Percentiles rank a stretch among this genome's conserved stretches.
These are phyloP conservation scores for Vararia minispora DNA, from an alignment of 768 basidiomycete genomes.

Conservation along the genomic window DNA sequence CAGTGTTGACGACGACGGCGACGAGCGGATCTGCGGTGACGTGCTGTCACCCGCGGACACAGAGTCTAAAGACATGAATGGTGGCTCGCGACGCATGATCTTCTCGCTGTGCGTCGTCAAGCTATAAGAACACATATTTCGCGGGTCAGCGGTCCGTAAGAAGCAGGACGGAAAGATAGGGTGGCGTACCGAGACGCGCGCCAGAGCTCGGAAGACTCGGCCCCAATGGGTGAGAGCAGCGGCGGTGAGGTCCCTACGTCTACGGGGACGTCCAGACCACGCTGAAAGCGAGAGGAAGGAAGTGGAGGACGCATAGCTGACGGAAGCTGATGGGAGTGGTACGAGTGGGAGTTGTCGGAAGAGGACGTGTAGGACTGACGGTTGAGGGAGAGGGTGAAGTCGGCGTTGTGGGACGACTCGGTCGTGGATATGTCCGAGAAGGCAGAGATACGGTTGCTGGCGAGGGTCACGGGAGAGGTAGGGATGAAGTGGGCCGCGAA, in stretches of 20 bases:
- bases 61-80: conserved; percentile 3
- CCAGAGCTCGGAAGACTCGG: conserved; percentile 1
- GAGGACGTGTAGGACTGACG: conserved; percentile 47
- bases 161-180: too few relatives aligned
- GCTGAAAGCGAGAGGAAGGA: too few relatives aligned
- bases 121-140: neutral
- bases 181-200: conserved; percentile 11
- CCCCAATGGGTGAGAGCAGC: conserved; percentile 6
- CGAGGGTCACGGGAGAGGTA: conserved; percentile 26
- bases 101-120: conserved; percentile 12
- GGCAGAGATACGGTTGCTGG: conserved; percentile 39
- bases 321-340: too few relatives aligned
- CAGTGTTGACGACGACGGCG: conserved; percentile 12
- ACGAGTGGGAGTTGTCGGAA: conserved; percentile 46
- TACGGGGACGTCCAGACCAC: too few relatives aligned
- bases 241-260: conserved; percentile 10
- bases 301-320: too few relatives aligned
- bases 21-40: conserved; percentile 4
- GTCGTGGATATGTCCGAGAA: conserved; percentile 41
- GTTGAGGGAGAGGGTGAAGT: conserved; percentile 25
- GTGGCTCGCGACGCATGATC: conserved; percentile 5
- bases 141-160: too few relatives aligned
- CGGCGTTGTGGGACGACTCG: conserved; percentile 31
- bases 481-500: conserved; percentile 43
- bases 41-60: neutral